Conservation (phyloP, 106 monocot species). For the Dendrobium chrysotoxum region DNA sequence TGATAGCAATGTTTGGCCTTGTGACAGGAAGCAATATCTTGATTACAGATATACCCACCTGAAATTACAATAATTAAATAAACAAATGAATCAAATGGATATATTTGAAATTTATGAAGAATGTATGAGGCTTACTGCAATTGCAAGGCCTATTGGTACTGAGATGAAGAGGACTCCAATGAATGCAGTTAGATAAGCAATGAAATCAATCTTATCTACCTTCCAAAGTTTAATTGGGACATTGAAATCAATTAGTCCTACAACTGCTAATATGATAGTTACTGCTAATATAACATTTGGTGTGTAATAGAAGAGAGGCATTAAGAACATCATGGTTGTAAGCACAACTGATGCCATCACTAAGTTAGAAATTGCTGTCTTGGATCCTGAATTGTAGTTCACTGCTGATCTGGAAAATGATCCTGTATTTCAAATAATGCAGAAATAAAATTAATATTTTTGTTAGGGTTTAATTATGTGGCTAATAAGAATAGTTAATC, state of each 20-base stretch:
- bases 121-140: constrained; percentile 37
- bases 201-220: constrained; percentile 71
- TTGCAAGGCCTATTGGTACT: constrained; percentile 58
- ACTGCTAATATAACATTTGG: constrained; percentile 61
- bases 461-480: too few species aligned
- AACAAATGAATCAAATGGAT: background rate
- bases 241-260: constrained; percentile 49
- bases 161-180: constrained; percentile 73
- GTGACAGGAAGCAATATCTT: constrained; percentile 50
- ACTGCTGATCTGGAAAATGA: constrained; percentile 74
- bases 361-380: constrained; percentile 66
- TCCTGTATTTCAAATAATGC: constrained; percentile 16
- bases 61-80: constrained; percentile 4
- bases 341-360: constrained; percentile 73
- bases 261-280: constrained; percentile 46
- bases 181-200: constrained; percentile 62
- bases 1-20: constrained; percentile 38
- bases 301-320: constrained; percentile 72
- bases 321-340: constrained; percentile 64
- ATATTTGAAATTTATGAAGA: background rate
- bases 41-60: constrained; percentile 41
- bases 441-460: too few species aligned
- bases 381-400: constrained; percentile 62
- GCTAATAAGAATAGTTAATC: too few species aligned
- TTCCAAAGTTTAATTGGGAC: constrained; percentile 51